phyloP scores from a whole-genome alignment of 2,329 filamentous ascomycete species.

The Colletotrichum phormii region DNA sequence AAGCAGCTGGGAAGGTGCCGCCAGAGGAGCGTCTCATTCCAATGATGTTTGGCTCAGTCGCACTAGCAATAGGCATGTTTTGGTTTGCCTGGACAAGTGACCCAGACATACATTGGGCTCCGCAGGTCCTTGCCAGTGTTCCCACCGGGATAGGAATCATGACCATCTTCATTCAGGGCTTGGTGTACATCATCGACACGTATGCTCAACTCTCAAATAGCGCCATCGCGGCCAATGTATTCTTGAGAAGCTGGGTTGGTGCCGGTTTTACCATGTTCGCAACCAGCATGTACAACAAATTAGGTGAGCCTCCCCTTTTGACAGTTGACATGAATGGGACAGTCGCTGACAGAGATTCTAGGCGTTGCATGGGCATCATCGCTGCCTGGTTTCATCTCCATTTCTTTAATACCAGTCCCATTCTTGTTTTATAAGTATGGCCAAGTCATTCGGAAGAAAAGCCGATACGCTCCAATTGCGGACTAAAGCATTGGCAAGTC shows the following conservation, averaged over 20 bases:
- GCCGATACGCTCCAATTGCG: too few relatives aligned
- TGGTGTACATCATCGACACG: not conserved
- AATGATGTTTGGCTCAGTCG: not conserved
- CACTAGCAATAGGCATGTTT: not conserved
- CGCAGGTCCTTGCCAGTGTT: not conserved
- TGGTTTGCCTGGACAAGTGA: not conserved
- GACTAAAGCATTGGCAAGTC: too few relatives aligned
- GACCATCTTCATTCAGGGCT: not conserved
- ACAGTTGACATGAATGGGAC: too few relatives aligned
- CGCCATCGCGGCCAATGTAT: not conserved
- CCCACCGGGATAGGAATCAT: not conserved
- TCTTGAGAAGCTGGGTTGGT: not conserved
- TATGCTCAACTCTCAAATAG: not conserved
- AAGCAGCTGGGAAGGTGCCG: too few relatives aligned
- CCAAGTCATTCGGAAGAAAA: too few relatives aligned
- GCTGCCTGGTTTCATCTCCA: too few relatives aligned
- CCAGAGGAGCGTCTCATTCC: not conserved
- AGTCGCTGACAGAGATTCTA: too few relatives aligned
- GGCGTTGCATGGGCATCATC: too few relatives aligned
- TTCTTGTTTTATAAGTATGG: too few relatives aligned
- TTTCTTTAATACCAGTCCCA: too few relatives aligned
- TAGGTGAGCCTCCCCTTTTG: too few relatives aligned
- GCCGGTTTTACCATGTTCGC: not conserved
- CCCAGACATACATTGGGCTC: not conserved
- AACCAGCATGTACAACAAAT: too few relatives aligned